A percentile compares a stretch with the other conserved stretches of the same genome.
phyloP scores from a whole-genome alignment of 495 filamentous ascomycete species.

The Aspergillus homomorphus region DNA sequence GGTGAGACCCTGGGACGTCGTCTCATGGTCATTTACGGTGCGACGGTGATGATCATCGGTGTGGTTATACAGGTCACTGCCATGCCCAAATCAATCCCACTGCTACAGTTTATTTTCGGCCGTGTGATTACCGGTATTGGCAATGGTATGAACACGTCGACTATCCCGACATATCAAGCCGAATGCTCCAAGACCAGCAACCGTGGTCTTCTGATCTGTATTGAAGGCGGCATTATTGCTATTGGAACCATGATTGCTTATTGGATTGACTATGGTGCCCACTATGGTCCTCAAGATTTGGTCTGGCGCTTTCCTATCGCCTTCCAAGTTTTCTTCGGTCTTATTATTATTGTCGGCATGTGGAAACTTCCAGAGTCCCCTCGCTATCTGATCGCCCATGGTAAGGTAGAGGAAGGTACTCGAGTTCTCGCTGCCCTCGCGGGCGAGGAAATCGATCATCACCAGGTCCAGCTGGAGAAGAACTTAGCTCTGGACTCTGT shows the following conservation, averaged over 20 bases:
- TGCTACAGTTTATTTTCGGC: constrained; percentile 66
- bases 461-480: constrained; percentile 39
- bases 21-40: constrained; percentile 56
- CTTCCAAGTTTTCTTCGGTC: constrained; percentile 65
- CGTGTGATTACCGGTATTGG: constrained; percentile 66
- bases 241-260: constrained; percentile 69
- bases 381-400: constrained; percentile 62
- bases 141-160: constrained; percentile 68
- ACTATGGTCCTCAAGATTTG: constrained; percentile 35
- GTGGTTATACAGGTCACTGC: constrained; percentile 64
- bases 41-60: constrained; percentile 68
- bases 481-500: constrained; percentile 67
- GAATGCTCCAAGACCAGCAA: constrained; percentile 65
- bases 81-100: constrained; percentile 25
- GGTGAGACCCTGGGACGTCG: constrained; percentile 65
- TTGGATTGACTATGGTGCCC: constrained; percentile 72
- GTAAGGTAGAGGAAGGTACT: constrained; percentile 47
- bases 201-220: constrained; percentile 69
- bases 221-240: constrained; percentile 68
- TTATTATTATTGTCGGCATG: constrained; percentile 57
- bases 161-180: constrained; percentile 69
- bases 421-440: constrained; percentile 45
- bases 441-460: constrained; percentile 13
- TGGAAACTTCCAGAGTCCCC: constrained; percentile 65
- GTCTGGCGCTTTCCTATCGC: constrained; percentile 65